Evolutionary conservation across 2,329 filamentous ascomycete species (phyloP).

Genomic region (Emergomyces africanus): DNA sequence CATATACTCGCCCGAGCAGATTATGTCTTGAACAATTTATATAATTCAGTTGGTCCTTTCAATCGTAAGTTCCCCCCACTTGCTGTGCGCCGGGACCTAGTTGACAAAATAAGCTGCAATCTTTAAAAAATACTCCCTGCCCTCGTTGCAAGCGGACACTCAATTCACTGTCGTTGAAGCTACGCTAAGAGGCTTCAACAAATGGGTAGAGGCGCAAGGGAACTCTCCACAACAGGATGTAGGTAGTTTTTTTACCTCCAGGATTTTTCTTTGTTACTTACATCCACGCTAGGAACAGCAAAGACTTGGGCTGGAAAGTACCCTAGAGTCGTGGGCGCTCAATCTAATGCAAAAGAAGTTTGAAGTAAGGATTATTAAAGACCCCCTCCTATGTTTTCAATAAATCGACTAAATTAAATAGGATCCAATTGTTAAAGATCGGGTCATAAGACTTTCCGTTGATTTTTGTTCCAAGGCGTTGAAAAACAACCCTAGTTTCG

Average conservation of each 20-base stretch:
- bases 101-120: constrained; percentile 18
- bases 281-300: constrained; percentile 21
- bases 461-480: constrained; percentile 73
- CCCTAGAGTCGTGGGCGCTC: constrained; percentile 30
- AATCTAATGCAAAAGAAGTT: constrained; percentile 29
- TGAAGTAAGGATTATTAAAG: constrained; percentile 17
- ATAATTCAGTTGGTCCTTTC: constrained; percentile 56
- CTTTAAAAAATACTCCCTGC: constrained; percentile 29
- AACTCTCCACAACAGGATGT: constrained; percentile 39
- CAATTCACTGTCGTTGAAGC: constrained; percentile 84
- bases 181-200: constrained; percentile 74
- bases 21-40: constrained; percentile 59
- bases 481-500: constrained; percentile 64
- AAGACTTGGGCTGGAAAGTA: constrained; percentile 25
- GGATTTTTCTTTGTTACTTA: neutral
- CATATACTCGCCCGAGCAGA: constrained; percentile 78
- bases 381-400: neutral
- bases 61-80: constrained; percentile 38
- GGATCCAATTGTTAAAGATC: constrained; percentile 73
- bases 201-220: constrained; percentile 52
- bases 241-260: constrained; percentile 8
- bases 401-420: constrained; percentile 15
- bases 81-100: constrained; percentile 2
- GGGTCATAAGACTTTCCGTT: constrained; percentile 68
- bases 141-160: constrained; percentile 61